phyloP scores from a whole-genome alignment of 805 yeast species.

The Wickerhamomyces mucosus region DNA sequence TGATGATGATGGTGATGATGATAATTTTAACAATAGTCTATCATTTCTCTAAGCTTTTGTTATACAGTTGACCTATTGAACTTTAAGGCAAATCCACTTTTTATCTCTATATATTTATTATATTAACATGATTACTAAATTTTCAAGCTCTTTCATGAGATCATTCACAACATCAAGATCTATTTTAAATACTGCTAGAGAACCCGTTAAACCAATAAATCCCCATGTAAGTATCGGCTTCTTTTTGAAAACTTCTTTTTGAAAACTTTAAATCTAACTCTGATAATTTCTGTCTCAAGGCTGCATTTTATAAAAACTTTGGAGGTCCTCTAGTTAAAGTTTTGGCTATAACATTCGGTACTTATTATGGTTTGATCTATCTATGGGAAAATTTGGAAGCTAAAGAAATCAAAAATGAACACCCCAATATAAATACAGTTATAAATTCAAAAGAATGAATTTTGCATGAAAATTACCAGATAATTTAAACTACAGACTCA shows the following conservation, averaged over 20 bases:
- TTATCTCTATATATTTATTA: too few relatives aligned
- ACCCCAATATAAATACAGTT: not conserved
- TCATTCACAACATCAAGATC: conserved; percentile 1
- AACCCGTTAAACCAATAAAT: conserved; percentile 2
- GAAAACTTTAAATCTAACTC: not conserved
- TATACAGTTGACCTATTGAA: too few relatives aligned
- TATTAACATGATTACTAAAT: too few relatives aligned
- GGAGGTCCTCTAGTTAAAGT: conserved; percentile 38
- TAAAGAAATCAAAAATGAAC: conserved; percentile 8
- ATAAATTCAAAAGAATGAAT: not conserved
- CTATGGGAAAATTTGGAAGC: conserved; percentile 35
- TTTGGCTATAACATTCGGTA: conserved; percentile 32
- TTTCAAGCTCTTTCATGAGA: not conserved
- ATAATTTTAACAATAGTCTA: too few relatives aligned
- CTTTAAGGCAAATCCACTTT: too few relatives aligned
- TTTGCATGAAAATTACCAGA: too few relatives aligned
- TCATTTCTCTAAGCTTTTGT: too few relatives aligned
- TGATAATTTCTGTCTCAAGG: conserved; percentile 6
- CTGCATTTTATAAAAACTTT: conserved; percentile 35
- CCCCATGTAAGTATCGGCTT: conserved; percentile 14
- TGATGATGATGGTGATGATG: too few relatives aligned
- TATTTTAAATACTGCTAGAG: conserved; percentile 1
- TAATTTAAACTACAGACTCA: too few relatives aligned
- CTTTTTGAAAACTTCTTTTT: too few relatives aligned
- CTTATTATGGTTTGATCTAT: conserved; percentile 36